Percentiles rank a stretch among this genome's conserved stretches.
Conservation (phyloP, 2,329 filamentous ascomycete genomes). For the Aspergillus chevalieri region DNA sequence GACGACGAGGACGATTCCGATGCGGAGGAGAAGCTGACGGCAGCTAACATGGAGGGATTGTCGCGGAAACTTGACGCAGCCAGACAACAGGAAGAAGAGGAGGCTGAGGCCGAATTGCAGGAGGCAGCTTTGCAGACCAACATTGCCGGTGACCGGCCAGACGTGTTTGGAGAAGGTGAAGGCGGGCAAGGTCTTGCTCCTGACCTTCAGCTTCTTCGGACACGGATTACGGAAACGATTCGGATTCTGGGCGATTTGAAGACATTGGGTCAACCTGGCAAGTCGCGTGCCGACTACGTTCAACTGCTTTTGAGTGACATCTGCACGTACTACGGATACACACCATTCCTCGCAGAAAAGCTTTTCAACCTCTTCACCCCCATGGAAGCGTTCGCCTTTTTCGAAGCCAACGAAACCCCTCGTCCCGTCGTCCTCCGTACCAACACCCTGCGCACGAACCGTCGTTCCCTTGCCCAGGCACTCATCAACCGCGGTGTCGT, state of each 20-base stretch:
- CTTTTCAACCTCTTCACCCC: conserved; percentile 88
- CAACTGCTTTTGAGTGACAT: conserved; percentile 82
- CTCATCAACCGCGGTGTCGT: conserved; percentile 95
- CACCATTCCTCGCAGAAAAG: conserved; percentile 89
- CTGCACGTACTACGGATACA: conserved; percentile 95
- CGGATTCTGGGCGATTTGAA: conserved; percentile 85
- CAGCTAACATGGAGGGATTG: conserved; percentile 90
- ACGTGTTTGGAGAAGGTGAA: conserved; percentile 54
- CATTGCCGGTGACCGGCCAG: conserved; percentile 70
- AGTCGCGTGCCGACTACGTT: conserved; percentile 83
- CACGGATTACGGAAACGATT: conserved; percentile 86
- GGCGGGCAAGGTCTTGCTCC: conserved; percentile 68
- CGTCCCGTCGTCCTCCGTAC: conserved; percentile 93
- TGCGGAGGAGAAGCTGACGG: conserved; percentile 82
- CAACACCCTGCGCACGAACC: conserved; percentile 78
- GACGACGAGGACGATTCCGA: conserved; percentile 89
- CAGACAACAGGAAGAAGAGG: conserved; percentile 69
- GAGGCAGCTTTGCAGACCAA: conserved; percentile 88
- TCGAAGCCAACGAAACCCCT: conserved; percentile 95
- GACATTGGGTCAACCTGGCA: conserved; percentile 69
- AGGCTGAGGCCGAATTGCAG: conserved; percentile 77
- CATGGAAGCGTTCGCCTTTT: conserved; percentile 92
- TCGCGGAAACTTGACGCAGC: conserved; percentile 77
- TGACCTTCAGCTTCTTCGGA: conserved; percentile 81
- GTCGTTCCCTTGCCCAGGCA: conserved; percentile 78